A percentile compares a stretch with the other conserved stretches of the same genome.
phyloP scores from a whole-genome alignment of 306 rosid species.

The Arachis stenosperma region DNA sequence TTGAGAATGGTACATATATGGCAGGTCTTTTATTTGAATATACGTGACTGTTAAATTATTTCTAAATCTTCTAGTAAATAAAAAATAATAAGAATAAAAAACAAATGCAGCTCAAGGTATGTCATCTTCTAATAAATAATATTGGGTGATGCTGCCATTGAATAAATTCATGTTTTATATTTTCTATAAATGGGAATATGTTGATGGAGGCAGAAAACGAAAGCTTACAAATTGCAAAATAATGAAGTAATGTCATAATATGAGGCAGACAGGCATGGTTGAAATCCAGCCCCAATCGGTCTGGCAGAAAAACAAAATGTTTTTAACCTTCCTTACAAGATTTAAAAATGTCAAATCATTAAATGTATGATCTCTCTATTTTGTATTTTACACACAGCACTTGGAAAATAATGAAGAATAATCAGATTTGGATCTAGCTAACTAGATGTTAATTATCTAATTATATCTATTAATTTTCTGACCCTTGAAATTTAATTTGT shows the following conservation, averaged over 20 bases:
- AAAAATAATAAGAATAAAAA: background rate
- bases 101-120: background rate
- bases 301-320: slow-evolving; percentile 15
- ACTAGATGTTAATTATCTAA: background rate
- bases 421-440: slow-evolving; percentile 25
- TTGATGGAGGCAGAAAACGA: background rate
- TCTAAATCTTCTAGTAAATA: background rate
- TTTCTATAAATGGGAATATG: slow-evolving; percentile 1
- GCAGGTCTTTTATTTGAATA: background rate
- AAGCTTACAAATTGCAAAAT: background rate
- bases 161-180: background rate
- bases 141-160: too few species aligned
- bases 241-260: background rate
- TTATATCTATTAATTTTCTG: background rate
- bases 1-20: background rate
- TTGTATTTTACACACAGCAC: slow-evolving; percentile 6
- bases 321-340: slow-evolving; percentile 25
- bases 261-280: slow-evolving; percentile 15
- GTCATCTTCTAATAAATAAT: background rate
- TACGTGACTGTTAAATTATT: slow-evolving; percentile 9
- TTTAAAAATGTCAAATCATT: background rate
- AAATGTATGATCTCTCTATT: background rate
- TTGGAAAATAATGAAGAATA: background rate
- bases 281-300: slow-evolving; percentile 21
- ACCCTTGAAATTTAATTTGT: background rate